Evolutionary conservation across 1,139 yeast genomes (phyloP).

Genomic region (Lodderomyces oxycetoniae): DNA sequence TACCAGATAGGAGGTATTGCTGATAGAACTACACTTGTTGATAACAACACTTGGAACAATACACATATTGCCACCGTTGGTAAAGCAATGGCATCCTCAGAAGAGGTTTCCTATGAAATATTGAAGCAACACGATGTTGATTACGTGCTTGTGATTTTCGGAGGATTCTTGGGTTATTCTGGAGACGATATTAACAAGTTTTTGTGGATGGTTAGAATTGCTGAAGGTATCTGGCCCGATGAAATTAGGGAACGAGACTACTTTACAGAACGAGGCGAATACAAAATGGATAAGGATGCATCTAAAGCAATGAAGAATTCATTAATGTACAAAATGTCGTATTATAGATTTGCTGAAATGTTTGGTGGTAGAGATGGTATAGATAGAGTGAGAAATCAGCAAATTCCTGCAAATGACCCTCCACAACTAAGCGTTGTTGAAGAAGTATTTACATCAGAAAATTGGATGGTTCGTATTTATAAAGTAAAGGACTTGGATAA

Average conservation of each 20-base stretch:
- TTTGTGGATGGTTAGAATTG: conserved; percentile 97
- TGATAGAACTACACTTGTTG: conserved; percentile 96
- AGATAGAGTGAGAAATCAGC: conserved; percentile 89
- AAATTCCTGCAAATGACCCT: conserved; percentile 51
- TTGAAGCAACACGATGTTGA: conserved; percentile 92
- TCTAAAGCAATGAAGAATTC: conserved; percentile 82
- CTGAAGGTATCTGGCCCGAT: conserved; percentile 99
- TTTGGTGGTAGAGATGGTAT: conserved; percentile 62
- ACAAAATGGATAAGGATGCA: conserved; percentile 78
- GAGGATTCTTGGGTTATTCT: conserved; percentile 88
- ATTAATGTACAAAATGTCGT: conserved; percentile 92
- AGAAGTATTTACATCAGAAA: conserved; percentile 92
- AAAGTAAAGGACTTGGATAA: conserved; percentile 87
- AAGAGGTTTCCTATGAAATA: conserved; percentile 83
- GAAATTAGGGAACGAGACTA: conserved; percentile 82
- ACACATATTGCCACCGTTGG: conserved; percentile 99
- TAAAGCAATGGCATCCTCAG: conserved; percentile 90
- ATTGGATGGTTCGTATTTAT: conserved; percentile 95
- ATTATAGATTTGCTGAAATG: conserved; percentile 76
- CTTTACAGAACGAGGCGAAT: conserved; percentile 84
- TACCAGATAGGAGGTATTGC: conserved; percentile 99
- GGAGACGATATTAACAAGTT: conserved; percentile 98
- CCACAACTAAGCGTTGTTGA: conserved; percentile 74
- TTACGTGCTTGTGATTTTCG: conserved; percentile 87
- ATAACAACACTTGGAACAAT: conserved; percentile 98